A percentile compares a stretch with the other conserved stretches of the same genome.
Evolutionary conservation across 192 early-diverging fungal genomes (phyloP).

Genomic region (Geosiphon pyriformis): DNA sequence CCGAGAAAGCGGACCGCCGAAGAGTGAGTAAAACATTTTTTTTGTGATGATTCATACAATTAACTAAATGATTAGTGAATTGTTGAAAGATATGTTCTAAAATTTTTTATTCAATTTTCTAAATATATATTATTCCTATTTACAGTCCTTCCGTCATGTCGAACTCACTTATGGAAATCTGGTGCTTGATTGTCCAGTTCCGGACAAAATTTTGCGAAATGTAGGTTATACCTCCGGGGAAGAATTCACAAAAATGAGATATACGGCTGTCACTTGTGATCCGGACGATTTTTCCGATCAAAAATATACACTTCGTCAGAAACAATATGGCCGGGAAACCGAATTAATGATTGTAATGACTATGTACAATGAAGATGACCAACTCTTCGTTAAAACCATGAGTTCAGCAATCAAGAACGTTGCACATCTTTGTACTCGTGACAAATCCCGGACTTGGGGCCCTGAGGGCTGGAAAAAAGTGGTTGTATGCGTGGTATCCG

Average conservation of each 20-base stretch:
- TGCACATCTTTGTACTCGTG: constrained; percentile 73
- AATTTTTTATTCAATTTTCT: background rate
- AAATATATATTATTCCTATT: background rate
- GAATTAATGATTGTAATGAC: constrained; percentile 70
- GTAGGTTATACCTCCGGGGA: constrained; percentile 44
- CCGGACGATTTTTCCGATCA: constrained; percentile 56
- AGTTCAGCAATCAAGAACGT: constrained; percentile 73
- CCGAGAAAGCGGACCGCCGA: background rate
- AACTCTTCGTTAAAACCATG: constrained; percentile 73
- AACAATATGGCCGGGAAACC: constrained; percentile 48
- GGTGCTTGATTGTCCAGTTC: constrained; percentile 65
- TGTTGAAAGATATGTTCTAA: too few relatives aligned
- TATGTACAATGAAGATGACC: constrained; percentile 74
- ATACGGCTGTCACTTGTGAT: constrained; percentile 67
- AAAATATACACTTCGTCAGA: constrained; percentile 56
- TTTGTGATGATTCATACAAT: background rate
- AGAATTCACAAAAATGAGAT: constrained; percentile 71
- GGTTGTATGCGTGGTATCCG: constrained; percentile 89
- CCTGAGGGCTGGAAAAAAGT: constrained; percentile 86
- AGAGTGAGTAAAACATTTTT: background rate
- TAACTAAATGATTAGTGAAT: too few relatives aligned
- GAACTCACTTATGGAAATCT: constrained; percentile 62
- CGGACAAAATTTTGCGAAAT: constrained; percentile 48
- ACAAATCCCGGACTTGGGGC: constrained; percentile 74
- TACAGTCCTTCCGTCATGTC: constrained; percentile 28